A percentile compares a stretch with the other conserved stretches of the same genome.
These are phyloP conservation scores for Typha latifolia DNA, from an alignment of 176 grass and related monocot genomes.

Conservation along the genomic window DNA sequence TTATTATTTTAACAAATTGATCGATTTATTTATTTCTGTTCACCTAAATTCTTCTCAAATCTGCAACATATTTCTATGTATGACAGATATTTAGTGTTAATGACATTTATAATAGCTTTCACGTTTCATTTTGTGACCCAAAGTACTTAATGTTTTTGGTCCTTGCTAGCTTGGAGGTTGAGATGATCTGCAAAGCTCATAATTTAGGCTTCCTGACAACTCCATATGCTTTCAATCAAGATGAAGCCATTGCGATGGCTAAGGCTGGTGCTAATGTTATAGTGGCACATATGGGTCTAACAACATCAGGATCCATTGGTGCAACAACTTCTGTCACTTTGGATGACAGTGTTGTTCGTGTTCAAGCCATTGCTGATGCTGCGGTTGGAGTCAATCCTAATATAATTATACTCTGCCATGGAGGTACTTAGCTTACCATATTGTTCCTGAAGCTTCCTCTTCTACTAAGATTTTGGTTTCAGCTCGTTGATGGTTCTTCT, in stretches of 20 bases:
- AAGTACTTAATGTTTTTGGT: slow-evolving; percentile 2
- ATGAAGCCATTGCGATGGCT: slow-evolving; percentile 69
- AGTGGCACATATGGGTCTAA: slow-evolving; percentile 92
- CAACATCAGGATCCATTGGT: slow-evolving; percentile 82
- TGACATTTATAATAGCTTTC: not conserved
- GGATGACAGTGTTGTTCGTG: slow-evolving; percentile 43
- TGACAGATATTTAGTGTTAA: not conserved
- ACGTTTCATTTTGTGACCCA: not conserved
- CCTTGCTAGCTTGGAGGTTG: slow-evolving; percentile 66
- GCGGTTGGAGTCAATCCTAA: slow-evolving; percentile 62
- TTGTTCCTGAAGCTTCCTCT: not conserved
- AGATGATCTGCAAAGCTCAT: slow-evolving; percentile 81
- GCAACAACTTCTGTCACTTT: slow-evolving; percentile 65
- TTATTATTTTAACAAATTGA: not conserved
- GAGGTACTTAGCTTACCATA: slow-evolving; percentile 31
- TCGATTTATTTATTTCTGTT: not conserved
- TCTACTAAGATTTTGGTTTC: not conserved
- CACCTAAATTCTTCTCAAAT: not conserved
- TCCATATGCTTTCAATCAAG: slow-evolving; percentile 80
- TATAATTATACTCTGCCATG: slow-evolving; percentile 77
- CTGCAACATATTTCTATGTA: no score
- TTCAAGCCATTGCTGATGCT: slow-evolving; percentile 73
- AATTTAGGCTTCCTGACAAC: slow-evolving; percentile 75
- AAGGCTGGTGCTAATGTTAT: slow-evolving; percentile 77
- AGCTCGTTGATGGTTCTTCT: not conserved